Base-by-base conservation (phyloP, 805 yeast species). In the Candida alai region DNA sequence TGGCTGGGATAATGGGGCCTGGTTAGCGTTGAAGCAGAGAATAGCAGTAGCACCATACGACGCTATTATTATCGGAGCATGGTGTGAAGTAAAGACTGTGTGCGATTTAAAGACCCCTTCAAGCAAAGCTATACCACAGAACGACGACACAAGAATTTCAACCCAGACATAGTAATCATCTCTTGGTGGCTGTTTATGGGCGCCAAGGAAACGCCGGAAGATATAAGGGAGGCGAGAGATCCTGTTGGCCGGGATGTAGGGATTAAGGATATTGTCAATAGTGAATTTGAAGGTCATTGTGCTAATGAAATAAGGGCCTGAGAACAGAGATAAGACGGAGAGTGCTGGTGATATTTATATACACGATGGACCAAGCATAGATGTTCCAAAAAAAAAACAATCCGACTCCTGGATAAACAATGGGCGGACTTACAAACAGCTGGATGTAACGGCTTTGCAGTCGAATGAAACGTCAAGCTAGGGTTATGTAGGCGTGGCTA, bases 31-130 rank as follows among this genome's bases (percentile, higher is more conserved):
- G 54, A 72, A 80, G 26, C 74, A 57, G 9, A 80, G 57, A 22
- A 80, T 70, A 1, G 84, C 81, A 2, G 79, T 60, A 0, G 87
- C 87, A 0, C 80, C 86, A 43, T 74, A 74, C 42, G 70, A 59
- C 3, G 79, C 80, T 24, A 74, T 57, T n/a, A 75, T 61, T 8
- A 62, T 47, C 3, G 79, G 78, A 0, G 74, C 69, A 45, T 65
- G 62, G 39, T 63, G 67, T 14, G 41, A 30, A 3, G 55, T 46
- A 43, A 74, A 73, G 0, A 61, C 69, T 0, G 62, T 58, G 32
- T 56, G 56, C 32, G 51, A 48, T 40, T 51, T 56, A 47, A 74
- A 74, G 0, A 74, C 59, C 0, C 69, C 78, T 46, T 68, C 76
- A 8, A 74, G 37, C 3, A 68, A 42, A 7, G 68, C 51, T 1